Percentiles rank a stretch among this genome's conserved stretches.
Evolutionary conservation across 1,139 yeast species (phyloP).

Genomic region (Saccharomyces pastorianus): DNA sequence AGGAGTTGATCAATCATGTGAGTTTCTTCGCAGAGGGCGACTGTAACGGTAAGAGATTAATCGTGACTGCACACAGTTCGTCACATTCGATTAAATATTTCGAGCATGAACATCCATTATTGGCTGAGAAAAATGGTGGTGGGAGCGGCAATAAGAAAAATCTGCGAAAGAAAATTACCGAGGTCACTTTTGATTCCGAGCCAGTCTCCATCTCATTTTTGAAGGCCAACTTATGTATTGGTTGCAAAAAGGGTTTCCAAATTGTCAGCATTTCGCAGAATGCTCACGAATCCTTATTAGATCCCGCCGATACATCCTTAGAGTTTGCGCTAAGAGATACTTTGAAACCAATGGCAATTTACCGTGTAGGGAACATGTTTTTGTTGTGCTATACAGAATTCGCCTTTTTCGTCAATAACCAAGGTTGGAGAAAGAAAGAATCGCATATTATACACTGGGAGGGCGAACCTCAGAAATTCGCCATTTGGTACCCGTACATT

Average conservation of each 20-base stretch:
- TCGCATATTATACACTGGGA: conserved; percentile 97
- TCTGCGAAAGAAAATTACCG: conserved; percentile 60
- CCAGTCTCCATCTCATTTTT: conserved; percentile 87
- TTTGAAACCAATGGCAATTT: conserved; percentile 84
- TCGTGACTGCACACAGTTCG: conserved; percentile 78
- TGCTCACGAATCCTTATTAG: conserved; percentile 69
- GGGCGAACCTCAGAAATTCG: conserved; percentile 87
- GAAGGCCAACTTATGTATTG: conserved; percentile 82
- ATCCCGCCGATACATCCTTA: conserved; percentile 45
- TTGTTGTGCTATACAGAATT: conserved; percentile 83
- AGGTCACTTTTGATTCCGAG: conserved; percentile 75
- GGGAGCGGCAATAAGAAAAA: conserved; percentile 46
- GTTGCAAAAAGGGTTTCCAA: conserved; percentile 94
- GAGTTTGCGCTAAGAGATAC: conserved; percentile 79
- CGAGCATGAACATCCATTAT: conserved; percentile 34
- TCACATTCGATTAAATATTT: conserved; percentile 74
- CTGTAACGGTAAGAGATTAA: conserved; percentile 78
- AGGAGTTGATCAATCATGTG: conserved; percentile 75
- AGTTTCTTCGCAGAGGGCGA: conserved; percentile 88
- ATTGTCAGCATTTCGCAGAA: conserved; percentile 56
- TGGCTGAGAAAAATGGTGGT: conserved; percentile 32
- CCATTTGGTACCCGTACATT: conserved; percentile 87
- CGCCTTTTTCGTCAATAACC: conserved; percentile 85
- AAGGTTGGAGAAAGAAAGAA: conserved; percentile 94
- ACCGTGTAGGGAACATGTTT: conserved; percentile 81